These are phyloP conservation scores for Phytophthora foliorum DNA, from an alignment of 352 stramenopile genomes.

Conservation along the genomic window DNA sequence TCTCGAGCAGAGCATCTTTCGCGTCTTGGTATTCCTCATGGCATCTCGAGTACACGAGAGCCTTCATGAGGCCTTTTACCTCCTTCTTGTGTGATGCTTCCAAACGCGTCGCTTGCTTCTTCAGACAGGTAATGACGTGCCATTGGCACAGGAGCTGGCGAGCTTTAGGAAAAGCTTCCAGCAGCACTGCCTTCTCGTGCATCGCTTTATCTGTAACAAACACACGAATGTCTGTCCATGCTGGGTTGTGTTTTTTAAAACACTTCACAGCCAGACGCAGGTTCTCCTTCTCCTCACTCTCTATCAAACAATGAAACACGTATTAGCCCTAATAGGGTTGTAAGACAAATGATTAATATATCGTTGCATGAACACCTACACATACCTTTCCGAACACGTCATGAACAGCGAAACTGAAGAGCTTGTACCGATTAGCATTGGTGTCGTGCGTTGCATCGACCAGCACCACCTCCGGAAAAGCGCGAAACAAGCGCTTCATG, in stretches of 20 bases:
- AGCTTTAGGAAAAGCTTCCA: too few relatives aligned
- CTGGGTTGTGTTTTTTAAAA: background rate
- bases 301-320: background rate
- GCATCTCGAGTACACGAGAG: too few relatives aligned
- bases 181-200: too few relatives aligned
- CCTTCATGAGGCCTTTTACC: too few relatives aligned
- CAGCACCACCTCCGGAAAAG: background rate
- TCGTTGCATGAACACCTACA: background rate
- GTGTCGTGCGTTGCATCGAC: background rate
- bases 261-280: background rate
- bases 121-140: too few relatives aligned
- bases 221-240: background rate
- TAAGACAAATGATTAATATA: background rate
- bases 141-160: too few relatives aligned
- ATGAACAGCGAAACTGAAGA: background rate
- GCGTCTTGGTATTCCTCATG: too few relatives aligned
- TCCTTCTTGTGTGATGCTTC: too few relatives aligned
- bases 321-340: background rate
- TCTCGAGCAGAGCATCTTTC: too few relatives aligned
- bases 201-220: too few relatives aligned
- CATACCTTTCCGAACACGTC: background rate
- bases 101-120: too few relatives aligned
- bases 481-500: background rate
- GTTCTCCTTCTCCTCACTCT: background rate
- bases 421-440: background rate